Percentiles rank a stretch among this genome's conserved stretches.
These are phyloP conservation scores for Lactarius tabidus DNA, from an alignment of 768 basidiomycete genomes.

Conservation along the genomic window DNA sequence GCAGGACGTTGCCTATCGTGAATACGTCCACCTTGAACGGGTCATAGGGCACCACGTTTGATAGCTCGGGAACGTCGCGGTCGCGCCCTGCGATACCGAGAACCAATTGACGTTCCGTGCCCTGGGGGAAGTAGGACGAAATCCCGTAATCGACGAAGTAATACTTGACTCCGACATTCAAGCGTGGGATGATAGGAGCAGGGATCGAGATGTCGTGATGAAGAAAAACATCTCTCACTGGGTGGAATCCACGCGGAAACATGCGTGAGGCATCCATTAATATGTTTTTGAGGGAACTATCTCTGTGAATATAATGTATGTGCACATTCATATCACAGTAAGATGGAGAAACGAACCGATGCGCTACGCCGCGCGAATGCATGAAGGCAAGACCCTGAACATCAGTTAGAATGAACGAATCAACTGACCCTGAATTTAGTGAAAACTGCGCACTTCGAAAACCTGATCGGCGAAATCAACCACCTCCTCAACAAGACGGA, in stretches of 20 bases:
- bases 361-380: slow-evolving; percentile 22
- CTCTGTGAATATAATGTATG: neutral
- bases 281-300: slow-evolving; percentile 4
- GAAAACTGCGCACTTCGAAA: slow-evolving; percentile 9
- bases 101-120: neutral
- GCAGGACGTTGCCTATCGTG: slow-evolving; percentile 13
- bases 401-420: neutral
- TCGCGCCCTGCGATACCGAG: slow-evolving; percentile 9
- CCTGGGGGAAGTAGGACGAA: slow-evolving; percentile 8
- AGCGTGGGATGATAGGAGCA: neutral
- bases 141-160: slow-evolving; percentile 20
- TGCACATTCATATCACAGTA: neutral
- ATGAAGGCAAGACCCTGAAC: slow-evolving; percentile 22
- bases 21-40: slow-evolving; percentile 26
- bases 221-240: slow-evolving; percentile 2
- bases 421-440: too few relatives aligned
- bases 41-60: slow-evolving; percentile 13
- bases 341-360: slow-evolving; percentile 4
- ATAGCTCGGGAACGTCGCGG: slow-evolving; percentile 22
- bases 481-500: slow-evolving; percentile 6
- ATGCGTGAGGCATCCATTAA: slow-evolving; percentile 19
- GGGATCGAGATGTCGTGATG: neutral
- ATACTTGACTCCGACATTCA: slow-evolving; percentile 10
- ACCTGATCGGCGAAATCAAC: slow-evolving; percentile 21
- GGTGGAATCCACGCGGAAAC: slow-evolving; percentile 21